These are phyloP conservation scores for Carex myosuroides DNA, from an alignment of 176 grass and related monocot species.

Conservation along the genomic window DNA sequence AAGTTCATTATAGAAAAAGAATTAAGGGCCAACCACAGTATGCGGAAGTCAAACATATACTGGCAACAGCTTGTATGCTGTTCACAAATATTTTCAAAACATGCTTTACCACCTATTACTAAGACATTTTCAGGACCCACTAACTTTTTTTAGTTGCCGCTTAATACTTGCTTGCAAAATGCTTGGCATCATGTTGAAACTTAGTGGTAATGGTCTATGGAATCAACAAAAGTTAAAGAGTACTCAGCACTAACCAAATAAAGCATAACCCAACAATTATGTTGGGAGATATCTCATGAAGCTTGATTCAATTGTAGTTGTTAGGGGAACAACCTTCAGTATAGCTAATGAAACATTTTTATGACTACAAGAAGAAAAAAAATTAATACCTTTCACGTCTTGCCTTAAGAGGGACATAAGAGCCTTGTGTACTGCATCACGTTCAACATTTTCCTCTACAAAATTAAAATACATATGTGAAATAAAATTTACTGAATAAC, in stretches of 20 bases:
- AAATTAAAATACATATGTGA: constrained; percentile 9
- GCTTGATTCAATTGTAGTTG: not conserved
- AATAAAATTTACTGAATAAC: constrained; percentile 22
- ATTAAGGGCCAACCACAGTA: not conserved
- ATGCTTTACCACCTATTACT: not conserved
- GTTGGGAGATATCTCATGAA: not conserved
- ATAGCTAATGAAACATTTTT: not conserved
- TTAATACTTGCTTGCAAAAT: not conserved
- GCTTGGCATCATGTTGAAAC: not conserved
- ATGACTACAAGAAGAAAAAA: constrained; percentile 14
- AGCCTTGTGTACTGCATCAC: constrained; percentile 98
- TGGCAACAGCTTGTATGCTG: not conserved
- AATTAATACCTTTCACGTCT: constrained; percentile 79
- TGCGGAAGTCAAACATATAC: not conserved
- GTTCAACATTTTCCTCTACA: constrained; percentile 95
- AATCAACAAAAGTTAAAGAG: not conserved
- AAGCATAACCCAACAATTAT: not conserved
- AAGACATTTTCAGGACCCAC: not conserved
- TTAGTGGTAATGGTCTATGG: not conserved
- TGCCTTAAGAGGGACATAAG: constrained; percentile 90
- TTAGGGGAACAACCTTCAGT: not conserved
- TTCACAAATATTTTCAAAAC: not conserved
- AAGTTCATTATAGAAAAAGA: not conserved
- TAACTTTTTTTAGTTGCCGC: not conserved
- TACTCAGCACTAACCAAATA: not conserved